Evolutionary conservation across 768 basidiomycete genomes (phyloP), one percentile per base, ranked within the genome.

Genomic region (Lentinula lateritia): DNA sequence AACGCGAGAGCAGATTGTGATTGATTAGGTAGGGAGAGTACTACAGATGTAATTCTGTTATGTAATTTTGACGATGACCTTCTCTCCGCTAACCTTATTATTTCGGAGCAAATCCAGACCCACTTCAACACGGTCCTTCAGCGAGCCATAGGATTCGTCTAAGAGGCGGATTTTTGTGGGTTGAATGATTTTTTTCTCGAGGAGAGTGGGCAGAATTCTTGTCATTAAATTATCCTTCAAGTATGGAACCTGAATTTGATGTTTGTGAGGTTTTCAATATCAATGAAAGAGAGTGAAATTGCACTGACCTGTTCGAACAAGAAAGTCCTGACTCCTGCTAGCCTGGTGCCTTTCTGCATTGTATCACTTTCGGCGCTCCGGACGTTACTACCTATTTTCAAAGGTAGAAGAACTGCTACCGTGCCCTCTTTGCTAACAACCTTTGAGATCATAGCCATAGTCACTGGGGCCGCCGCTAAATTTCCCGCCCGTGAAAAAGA

Each of bases 71-170:
- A 83, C 73, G 1, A 83, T 68, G 1, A 81, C 72, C 61, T 83
- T 84, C 69, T 82, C 79, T 23, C 81, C 81, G 42, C 78, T 81
- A 48, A 82, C 68, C 67, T 78, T 74, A 63, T 81, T 81, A 38
- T 77, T 73, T 53, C 80, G 74, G 46, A 83, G 61, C 42, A 83
- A 63, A 53, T 80, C 75, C 45, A 83, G 65, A 0, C 78, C 83
- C n/a, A 61, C 65, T 15, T 68, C 71, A 0, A 78, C 76, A 28
- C 82, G 72, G 35, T 80, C 76, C 57, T 74, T 72, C 55, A 83
- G 69, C 12, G 71, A 65, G 1, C 80, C 81, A 28, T 23, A 48
- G 32, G 58, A 32, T 54, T 79, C 65, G 50, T 80, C 76, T 39
- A 81, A 39, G 34, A 83, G 63, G 10, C 70, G 71, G 12, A 80